Base-by-base conservation (phyloP, 2,329 filamentous ascomycete genomes). In the Colletotrichum australisinense region DNA sequence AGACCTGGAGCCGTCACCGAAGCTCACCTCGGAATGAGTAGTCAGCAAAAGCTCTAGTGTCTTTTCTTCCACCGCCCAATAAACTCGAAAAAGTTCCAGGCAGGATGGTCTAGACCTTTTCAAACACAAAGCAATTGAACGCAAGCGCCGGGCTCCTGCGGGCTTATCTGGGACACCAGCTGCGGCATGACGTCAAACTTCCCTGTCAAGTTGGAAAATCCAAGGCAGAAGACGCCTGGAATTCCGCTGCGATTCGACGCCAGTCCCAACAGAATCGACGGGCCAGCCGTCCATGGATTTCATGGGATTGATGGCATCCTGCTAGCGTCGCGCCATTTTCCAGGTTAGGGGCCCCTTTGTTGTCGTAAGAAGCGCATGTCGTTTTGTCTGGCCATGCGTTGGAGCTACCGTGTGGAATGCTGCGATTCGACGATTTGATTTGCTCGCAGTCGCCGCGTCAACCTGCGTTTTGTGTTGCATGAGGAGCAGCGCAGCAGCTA, bases 161-260 rank as follows among this genome's bases (percentile, higher is more conserved):
- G 46, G 49, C 67, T 52, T 70, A 62, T 66, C 67, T 24, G 16
- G 58, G 42, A n/a, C 19, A 9, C 19, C 30, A 53, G 42, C 71
- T 73, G 71, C 71, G 46, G 67, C 56, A 66, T 73, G 71, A 73
- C 71, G 71, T 73, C 71, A 73, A 57, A 19, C 5, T 38, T 46
- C 64, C 70, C 67, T 70, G 67, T 60, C 32, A 63, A 52, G n/a
- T 1, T 35, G 12, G 19, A 22, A 38, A 60, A 57, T 57, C 56
- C 71, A 70, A 66, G 71, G 71, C 70, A 65, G 32, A 28, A 42
- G n/a, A 65, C 57, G 35, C 9, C 26, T 66, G 60, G 60, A 28
- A 53, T 57, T 63, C 60, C 59, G 9, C 30, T 12, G 52, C 53
- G 35, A 16, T 49, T 49, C 32, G 42, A 38, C 49, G 49, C 60